Conservation (phyloP, 257 asterid species). For the Craterostigma plantagineum region DNA sequence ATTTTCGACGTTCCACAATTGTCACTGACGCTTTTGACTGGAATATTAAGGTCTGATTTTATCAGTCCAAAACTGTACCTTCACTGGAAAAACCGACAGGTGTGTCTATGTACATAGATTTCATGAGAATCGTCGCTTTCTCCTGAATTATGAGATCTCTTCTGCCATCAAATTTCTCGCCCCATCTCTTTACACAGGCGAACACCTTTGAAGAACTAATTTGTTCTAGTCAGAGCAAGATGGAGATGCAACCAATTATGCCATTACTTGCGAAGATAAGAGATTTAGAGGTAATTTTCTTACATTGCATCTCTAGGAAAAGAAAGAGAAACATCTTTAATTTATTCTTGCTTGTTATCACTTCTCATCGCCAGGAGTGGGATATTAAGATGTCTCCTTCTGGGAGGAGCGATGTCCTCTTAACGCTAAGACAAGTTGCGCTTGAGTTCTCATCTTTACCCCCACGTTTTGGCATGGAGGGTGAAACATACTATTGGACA, state of each 20-base stretch:
- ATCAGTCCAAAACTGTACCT: constrained; percentile 50
- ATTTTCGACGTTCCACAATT: constrained; percentile 70
- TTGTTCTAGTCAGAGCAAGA: constrained; percentile 29
- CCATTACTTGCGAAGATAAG: constrained; percentile 50
- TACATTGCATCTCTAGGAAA: constrained; percentile 8
- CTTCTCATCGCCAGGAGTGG: constrained; percentile 51
- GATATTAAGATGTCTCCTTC: constrained; percentile 64
- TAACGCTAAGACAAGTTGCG: constrained; percentile 46
- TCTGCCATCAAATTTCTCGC: constrained; percentile 2
- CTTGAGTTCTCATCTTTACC: constrained; percentile 47
- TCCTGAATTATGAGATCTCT: background rate
- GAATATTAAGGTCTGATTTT: constrained; percentile 59
- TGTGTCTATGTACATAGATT: constrained; percentile 10
- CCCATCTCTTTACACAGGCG: constrained; percentile 32
- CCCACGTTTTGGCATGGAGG: constrained; percentile 55
- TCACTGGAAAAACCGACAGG: constrained; percentile 84
- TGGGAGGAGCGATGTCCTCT: constrained; percentile 48
- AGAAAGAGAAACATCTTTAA: background rate
- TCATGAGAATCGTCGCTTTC: background rate
- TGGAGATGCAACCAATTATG: constrained; percentile 34
- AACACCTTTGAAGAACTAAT: constrained; percentile 66
- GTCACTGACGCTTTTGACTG: constrained; percentile 61
- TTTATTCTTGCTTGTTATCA: background rate
- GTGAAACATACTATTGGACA: constrained; percentile 85
- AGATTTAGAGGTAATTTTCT: constrained; percentile 40